Percentiles rank a stretch among this genome's conserved stretches.
These are phyloP conservation scores for Euphorbia pulcherrima DNA, from an alignment of 345 rosid species.

Conservation along the genomic window DNA sequence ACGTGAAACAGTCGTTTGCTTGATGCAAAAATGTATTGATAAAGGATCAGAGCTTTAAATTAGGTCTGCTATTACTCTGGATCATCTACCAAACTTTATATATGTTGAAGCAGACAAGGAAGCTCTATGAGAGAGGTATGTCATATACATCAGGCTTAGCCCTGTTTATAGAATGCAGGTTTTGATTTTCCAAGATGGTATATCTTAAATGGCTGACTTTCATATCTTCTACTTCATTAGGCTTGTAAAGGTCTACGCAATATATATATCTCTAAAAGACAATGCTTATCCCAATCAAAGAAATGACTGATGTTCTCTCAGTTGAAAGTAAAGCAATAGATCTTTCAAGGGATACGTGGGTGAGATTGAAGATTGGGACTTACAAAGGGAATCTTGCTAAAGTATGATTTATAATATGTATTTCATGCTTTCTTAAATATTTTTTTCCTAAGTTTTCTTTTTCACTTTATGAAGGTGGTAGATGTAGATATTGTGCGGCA, in stretches of 20 bases:
- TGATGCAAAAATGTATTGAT: slow-evolving; percentile 95
- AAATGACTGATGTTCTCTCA: slow-evolving; percentile 97
- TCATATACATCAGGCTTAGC: neutral
- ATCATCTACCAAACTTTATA: slow-evolving; percentile 84
- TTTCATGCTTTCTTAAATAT: neutral
- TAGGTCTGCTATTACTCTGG: slow-evolving; percentile 80
- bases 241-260: slow-evolving; percentile 88
- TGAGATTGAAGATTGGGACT: slow-evolving; percentile 86
- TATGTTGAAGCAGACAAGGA: slow-evolving; percentile 93
- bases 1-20: slow-evolving; percentile 83
- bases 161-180: neutral
- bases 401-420: slow-evolving; percentile 39
- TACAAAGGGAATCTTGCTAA: slow-evolving; percentile 95
- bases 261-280: slow-evolving; percentile 66
- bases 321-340: slow-evolving; percentile 95
- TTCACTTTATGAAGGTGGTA: slow-evolving; percentile 51
- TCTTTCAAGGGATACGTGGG: slow-evolving; percentile 94
- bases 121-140: slow-evolving; percentile 92
- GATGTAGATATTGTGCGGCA: slow-evolving; percentile 94
- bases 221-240: slow-evolving; percentile 34
- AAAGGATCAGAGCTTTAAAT: slow-evolving; percentile 83
- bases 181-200: neutral
- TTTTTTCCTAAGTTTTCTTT: slow-evolving; percentile 1
- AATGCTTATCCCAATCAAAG: slow-evolving; percentile 87
- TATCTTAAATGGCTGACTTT: slow-evolving; percentile 4